phyloP scores from a whole-genome alignment of 768 basidiomycete genomes.

The Pisolithus sp. region DNA sequence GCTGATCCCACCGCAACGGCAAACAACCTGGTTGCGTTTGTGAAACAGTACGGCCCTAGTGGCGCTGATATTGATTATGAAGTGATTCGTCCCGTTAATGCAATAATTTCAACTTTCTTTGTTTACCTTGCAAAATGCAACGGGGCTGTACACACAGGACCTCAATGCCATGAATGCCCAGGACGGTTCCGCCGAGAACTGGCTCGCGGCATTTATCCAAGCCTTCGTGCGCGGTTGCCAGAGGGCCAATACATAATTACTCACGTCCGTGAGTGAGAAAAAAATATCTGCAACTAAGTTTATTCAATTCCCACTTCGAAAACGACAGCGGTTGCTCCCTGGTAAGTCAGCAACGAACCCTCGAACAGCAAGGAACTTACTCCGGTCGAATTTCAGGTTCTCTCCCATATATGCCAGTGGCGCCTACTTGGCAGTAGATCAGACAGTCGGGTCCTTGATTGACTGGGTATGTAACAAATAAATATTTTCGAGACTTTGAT shows the following conservation, averaged over 20 bases:
- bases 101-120: not conserved
- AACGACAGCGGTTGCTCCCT: conserved; percentile 36
- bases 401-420: conserved; percentile 32
- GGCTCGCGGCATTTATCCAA: conserved; percentile 23
- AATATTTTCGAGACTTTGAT: not conserved
- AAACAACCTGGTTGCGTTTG: conserved; percentile 59
- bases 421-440: conserved; percentile 35
- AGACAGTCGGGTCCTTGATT: conserved; percentile 35
- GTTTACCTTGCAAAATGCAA: not conserved
- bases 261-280: conserved; percentile 33
- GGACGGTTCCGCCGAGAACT: conserved; percentile 46
- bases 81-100: conserved; percentile 17
- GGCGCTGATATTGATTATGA: conserved; percentile 76
- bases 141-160: conserved; percentile 35
- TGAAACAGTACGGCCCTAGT: conserved; percentile 53
- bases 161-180: conserved; percentile 53
- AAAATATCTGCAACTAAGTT: conserved; percentile 4
- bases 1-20: conserved; percentile 60
- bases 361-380: not conserved
- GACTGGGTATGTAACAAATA: conserved; percentile 31
- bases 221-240: conserved; percentile 27
- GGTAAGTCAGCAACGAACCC: conserved; percentile 15
- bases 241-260: conserved; percentile 28
- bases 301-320: not conserved
- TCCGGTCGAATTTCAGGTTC: conserved; percentile 33